Percentiles rank a stretch among this genome's conserved stretches.
Evolutionary conservation across 805 yeast species (phyloP).

Genomic region (Wickerhamomyces queroliae): DNA sequence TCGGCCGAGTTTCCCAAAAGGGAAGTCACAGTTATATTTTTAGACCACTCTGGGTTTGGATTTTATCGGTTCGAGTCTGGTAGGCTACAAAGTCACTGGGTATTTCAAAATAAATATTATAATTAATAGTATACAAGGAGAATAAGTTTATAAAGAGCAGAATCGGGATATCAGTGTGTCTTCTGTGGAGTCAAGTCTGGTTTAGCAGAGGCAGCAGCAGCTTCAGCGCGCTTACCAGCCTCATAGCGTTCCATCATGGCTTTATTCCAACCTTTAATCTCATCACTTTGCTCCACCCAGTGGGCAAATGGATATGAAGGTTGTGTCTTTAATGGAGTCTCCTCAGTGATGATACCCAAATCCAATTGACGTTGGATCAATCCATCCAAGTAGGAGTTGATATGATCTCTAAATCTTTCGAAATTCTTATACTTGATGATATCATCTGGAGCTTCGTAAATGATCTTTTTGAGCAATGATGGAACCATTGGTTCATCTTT

Average conservation of each 20-base stretch:
- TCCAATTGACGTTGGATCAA: slow-evolving; percentile 55
- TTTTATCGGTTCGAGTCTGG: too few relatives aligned
- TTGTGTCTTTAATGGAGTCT: slow-evolving; percentile 51
- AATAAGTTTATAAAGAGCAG: background rate
- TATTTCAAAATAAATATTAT: too few relatives aligned
- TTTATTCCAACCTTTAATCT: slow-evolving; percentile 35
- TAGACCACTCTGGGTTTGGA: too few relatives aligned
- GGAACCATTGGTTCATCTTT: slow-evolving; percentile 78
- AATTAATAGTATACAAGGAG: too few relatives aligned
- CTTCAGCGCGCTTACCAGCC: slow-evolving; percentile 1
- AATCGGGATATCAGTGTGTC: background rate
- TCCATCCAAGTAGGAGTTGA: slow-evolving; percentile 49
- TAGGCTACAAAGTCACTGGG: too few relatives aligned
- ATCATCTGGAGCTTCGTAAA: slow-evolving; percentile 61
- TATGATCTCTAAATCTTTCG: slow-evolving; percentile 51
- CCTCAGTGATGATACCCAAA: slow-evolving; percentile 45
- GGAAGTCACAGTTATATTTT: too few relatives aligned
- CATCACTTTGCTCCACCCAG: slow-evolving; percentile 33
- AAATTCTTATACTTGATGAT: slow-evolving; percentile 62
- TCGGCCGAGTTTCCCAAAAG: too few relatives aligned
- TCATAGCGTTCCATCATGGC: slow-evolving; percentile 22
- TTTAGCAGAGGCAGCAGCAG: background rate
- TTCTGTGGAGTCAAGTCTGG: background rate
- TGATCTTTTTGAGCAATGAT: slow-evolving; percentile 52
- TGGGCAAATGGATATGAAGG: slow-evolving; percentile 64